These are phyloP conservation scores for Stagonosporopsis rhizophila DNA, from an alignment of 2,329 filamentous ascomycete species.

Conservation along the genomic window DNA sequence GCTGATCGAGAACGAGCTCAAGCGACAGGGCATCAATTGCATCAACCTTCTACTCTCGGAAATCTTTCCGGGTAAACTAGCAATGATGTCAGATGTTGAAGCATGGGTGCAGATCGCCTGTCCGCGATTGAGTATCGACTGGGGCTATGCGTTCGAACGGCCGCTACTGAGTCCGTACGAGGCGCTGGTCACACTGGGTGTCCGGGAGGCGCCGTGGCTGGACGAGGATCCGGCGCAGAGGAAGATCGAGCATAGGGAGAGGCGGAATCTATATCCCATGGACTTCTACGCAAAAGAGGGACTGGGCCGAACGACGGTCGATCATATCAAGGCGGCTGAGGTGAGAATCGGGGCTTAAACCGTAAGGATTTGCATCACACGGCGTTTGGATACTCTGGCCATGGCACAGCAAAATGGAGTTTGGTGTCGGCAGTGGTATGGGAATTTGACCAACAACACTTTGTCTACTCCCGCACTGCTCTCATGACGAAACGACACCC, in stretches of 20 bases:
- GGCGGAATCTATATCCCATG: slow-evolving; percentile 84
- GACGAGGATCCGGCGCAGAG: slow-evolving; percentile 29
- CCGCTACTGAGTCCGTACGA: slow-evolving; percentile 94
- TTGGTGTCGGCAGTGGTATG: not conserved
- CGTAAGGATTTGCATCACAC: not conserved
- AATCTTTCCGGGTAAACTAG: slow-evolving; percentile 95
- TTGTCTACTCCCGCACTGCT: too few species aligned
- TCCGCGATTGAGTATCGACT: slow-evolving; percentile 95
- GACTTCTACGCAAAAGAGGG: slow-evolving; percentile 97
- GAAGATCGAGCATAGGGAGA: slow-evolving; percentile 50
- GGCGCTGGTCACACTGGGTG: slow-evolving; percentile 86
- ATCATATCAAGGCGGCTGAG: slow-evolving; percentile 37
- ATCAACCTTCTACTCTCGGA: slow-evolving; percentile 89
- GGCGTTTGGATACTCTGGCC: slow-evolving; percentile 2
- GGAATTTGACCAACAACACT: not conserved
- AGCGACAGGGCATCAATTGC: slow-evolving; percentile 75
- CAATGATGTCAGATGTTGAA: slow-evolving; percentile 90
- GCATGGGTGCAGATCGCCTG: slow-evolving; percentile 99
- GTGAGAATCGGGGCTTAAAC: slow-evolving; percentile 12
- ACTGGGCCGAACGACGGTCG: slow-evolving; percentile 74
- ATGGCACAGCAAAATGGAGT: not conserved
- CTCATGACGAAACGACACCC: not conserved
- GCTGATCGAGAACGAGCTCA: slow-evolving; percentile 81
- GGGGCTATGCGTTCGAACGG: slow-evolving; percentile 93
- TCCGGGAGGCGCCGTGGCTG: slow-evolving; percentile 71